Evolutionary conservation across 2,329 filamentous ascomycete species (phyloP).

Genomic region (Leptographium procerum): DNA sequence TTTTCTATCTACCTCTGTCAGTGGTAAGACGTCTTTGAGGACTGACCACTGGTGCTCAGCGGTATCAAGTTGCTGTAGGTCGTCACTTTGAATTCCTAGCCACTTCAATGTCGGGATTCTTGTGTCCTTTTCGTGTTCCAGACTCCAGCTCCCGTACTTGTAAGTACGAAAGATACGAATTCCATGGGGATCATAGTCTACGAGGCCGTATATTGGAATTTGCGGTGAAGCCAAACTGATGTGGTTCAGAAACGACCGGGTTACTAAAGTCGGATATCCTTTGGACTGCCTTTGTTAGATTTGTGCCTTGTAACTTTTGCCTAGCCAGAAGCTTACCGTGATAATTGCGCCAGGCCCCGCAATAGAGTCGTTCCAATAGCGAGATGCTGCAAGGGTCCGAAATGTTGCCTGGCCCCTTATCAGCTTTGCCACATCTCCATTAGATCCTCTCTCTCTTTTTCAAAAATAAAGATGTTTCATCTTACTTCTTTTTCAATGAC

Average conservation of each 20-base stretch:
- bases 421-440: constrained; percentile 12
- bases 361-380: constrained; percentile 38
- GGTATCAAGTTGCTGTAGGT: not conserved
- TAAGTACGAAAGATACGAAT: constrained; percentile 65
- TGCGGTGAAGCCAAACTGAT: constrained; percentile 35
- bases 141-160: constrained; percentile 52
- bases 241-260: constrained; percentile 50
- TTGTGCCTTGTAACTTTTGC: not conserved
- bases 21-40: constrained; percentile 18
- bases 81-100: constrained; percentile 43
- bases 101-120: constrained; percentile 44
- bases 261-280: constrained; percentile 69
- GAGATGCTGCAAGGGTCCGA: constrained; percentile 47
- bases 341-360: constrained; percentile 52
- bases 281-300: constrained; percentile 45
- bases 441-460: too few relatives aligned
- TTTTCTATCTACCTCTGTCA: constrained; percentile 46
- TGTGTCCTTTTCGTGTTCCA: constrained; percentile 46
- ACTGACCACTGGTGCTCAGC: constrained; percentile 10
- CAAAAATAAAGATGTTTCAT: not conserved
- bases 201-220: constrained; percentile 50
- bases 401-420: constrained; percentile 53
- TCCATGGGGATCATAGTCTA: constrained; percentile 70
- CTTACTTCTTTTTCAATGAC: constrained; percentile 69
- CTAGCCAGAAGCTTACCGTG: constrained; percentile 37